These are phyloP conservation scores for Canna indica DNA, from an alignment of 176 grass and related monocot genomes.

Conservation along the genomic window DNA sequence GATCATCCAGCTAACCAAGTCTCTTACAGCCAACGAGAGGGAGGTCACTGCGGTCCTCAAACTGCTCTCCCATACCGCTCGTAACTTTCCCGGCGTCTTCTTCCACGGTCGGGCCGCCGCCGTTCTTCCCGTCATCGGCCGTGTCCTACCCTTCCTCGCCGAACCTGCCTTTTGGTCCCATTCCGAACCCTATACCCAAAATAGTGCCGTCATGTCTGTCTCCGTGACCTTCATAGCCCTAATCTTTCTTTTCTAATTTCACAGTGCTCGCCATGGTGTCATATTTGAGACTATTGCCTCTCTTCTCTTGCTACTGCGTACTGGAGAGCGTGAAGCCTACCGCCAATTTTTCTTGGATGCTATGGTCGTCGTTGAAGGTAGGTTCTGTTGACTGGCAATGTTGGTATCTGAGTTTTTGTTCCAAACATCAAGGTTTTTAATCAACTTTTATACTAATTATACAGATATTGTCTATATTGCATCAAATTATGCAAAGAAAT, in stretches of 20 bases:
- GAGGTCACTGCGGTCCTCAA: slow-evolving; percentile 63
- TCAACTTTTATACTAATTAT: not conserved
- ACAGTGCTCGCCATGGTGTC: slow-evolving; percentile 46
- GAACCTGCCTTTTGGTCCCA: slow-evolving; percentile 51
- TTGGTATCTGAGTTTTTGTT: not conserved
- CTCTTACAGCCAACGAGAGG: slow-evolving; percentile 43
- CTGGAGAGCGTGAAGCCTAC: slow-evolving; percentile 69
- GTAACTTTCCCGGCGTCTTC: slow-evolving; percentile 70
- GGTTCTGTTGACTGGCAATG: slow-evolving; percentile 3
- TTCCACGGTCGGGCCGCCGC: slow-evolving; percentile 63
- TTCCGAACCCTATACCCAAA: slow-evolving; percentile 18
- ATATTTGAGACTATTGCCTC: slow-evolving; percentile 63
- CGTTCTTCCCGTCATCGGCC: slow-evolving; percentile 64
- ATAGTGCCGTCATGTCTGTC: not conserved
- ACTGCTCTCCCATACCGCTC: slow-evolving; percentile 66
- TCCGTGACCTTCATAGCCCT: not conserved
- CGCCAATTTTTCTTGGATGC: slow-evolving; percentile 76
- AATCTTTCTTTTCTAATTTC: slow-evolving; percentile 9
- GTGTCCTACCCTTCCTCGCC: slow-evolving; percentile 66
- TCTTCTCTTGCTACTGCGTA: slow-evolving; percentile 79
- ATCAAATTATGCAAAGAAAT: slow-evolving; percentile 31
- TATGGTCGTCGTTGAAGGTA: slow-evolving; percentile 64
- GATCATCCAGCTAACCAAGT: slow-evolving; percentile 5
- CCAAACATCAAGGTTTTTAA: slow-evolving; percentile 7
- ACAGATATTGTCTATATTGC: slow-evolving; percentile 61